Evolutionary conservation across 768 basidiomycete genomes (phyloP), one percentile per base, ranked within the genome.

Genomic region (Leccinum broughii): DNA sequence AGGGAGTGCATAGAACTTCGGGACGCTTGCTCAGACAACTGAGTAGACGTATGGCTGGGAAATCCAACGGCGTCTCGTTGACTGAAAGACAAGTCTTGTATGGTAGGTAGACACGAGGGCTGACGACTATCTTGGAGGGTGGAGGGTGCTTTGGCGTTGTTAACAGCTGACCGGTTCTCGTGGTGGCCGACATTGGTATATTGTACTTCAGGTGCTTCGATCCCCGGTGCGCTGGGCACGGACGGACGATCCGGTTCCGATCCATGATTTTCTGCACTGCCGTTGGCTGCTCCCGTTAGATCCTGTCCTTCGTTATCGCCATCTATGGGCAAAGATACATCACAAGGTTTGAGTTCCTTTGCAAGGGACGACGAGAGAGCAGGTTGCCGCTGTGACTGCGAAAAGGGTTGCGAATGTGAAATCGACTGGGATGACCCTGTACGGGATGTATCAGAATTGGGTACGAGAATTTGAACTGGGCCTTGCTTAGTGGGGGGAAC

Each of bases 381-480:
- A 17, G 55, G 24, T 39, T 71, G 69, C 35, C 76, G 75, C 56
- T 76, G 77, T 4, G 76, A 75, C 10, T 66, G 64, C n/a, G 65
- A 62, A 30, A 56, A 60, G 22, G 28, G 49, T 32, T 68, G 72
- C 4, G 67, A 65, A 44, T 76, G 75, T 13, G 70, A 68, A 35
- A 71, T 68, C 64, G 65, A 37, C 20, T 66, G 70, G 55, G 77
- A 77, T 3, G 76, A 77, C 34, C 71, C 72, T 10, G 71, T 69
- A 35, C 67, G 74, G 1, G 83, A 85, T 1, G 79, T 77, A 63
- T 87, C 84, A 10, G 85, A 84, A 65, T 85, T 81, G 4, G 84
- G 83, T 8, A 78, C 85, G 24, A 86, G 68, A n/a, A 86, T 76
- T 17, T 74, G 76, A 32, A 69, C 76, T 6, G 78, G 73, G 24